Evolutionary conservation across 2,329 filamentous ascomycete genomes (phyloP), one percentile per base, ranked within the genome.

Genomic region (Cordyceps cicadae): DNA sequence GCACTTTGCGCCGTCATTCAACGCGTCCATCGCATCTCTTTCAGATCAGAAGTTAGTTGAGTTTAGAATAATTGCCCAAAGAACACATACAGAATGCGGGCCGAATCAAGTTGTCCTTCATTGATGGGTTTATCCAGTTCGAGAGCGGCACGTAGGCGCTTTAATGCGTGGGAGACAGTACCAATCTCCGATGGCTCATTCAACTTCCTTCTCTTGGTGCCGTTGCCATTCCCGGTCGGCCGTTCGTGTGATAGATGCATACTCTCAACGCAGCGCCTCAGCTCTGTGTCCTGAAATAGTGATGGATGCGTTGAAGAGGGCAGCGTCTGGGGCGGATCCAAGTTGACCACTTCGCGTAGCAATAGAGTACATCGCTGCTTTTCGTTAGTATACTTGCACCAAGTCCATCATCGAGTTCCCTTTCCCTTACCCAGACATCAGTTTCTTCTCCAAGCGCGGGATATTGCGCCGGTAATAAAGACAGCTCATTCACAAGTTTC

Each of bases 401-500:
- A 6, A 17, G 50, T 12, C 26, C 11, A 51, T 54, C 3, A 43
- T 11, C 6, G n/a, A 48, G 2, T 9, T 56, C 8, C 65, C 72
- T 64, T 9, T 56, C 8, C 65, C 72, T 64, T 70, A 80, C 78
- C 73, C 72, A 75, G 55, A 79, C 63, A 63, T 81, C 78, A 5
- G 71, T 75, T 29, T 69, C 69, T 41, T 71, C 69, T 12, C 68
- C 66, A 21, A 75, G 63, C 1, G 65, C 63, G 0, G 70, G 67
- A 57, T 70, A 68, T 8, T 72, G 71, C 5, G 68, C 63, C 3
- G 70, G 68, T 14, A 76, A 63, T 21, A 75, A 67, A n/a, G 75
- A 69, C 32, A 78, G 67, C 43, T 75, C 71, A n/a, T 75, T 72
- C 9, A 77, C 68, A 17, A 81, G 69, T 52, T 78, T 78, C 5